Conservation (phyloP, 2,329 filamentous ascomycete species). For the Plectosphaerella cucumerina region DNA sequence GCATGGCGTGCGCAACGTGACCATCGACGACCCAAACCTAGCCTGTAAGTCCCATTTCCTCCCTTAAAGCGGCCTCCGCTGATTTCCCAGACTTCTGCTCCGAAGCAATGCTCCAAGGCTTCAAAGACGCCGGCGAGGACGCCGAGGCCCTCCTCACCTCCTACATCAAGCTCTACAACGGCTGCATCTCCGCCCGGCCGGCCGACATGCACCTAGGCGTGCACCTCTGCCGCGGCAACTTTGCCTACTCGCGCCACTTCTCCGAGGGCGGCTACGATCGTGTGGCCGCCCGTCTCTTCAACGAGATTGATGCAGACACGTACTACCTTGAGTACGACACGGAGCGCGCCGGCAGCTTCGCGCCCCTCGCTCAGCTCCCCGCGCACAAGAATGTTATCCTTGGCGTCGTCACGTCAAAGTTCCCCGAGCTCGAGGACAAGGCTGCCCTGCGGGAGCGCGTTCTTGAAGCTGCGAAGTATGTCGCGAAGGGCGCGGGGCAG, state of each 20-base stretch:
- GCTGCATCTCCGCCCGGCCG: conserved; percentile 58
- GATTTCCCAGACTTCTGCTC: conserved; percentile 54
- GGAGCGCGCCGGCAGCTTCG: conserved; percentile 55
- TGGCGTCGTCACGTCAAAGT: conserved; percentile 59
- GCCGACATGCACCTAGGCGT: conserved; percentile 67
- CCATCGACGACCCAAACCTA: conserved; percentile 61
- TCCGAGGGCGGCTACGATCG: conserved; percentile 60
- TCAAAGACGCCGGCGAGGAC: conserved; percentile 11
- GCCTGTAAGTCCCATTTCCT: conserved; percentile 22
- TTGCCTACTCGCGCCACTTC: conserved; percentile 59
- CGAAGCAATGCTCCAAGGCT: conserved; percentile 36
- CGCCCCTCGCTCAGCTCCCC: conserved; percentile 56
- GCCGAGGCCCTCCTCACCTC: conserved; percentile 58
- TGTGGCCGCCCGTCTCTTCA: conserved; percentile 58
- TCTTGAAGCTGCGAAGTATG: conserved; percentile 56
- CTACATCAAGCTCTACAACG: conserved; percentile 72
- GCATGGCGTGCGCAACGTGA: conserved; percentile 51
- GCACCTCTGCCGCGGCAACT: conserved; percentile 62
- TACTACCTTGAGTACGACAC: conserved; percentile 62
- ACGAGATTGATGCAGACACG: conserved; percentile 53
- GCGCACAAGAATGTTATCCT: conserved; percentile 57
- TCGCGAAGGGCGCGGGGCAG: conserved; percentile 60
- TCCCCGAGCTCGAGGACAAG: conserved; percentile 51
- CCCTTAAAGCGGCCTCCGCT: background rate
- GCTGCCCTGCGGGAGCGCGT: conserved; percentile 51